A percentile compares a stretch with the other conserved stretches of the same genome.
phyloP scores from a whole-genome alignment of 2,329 filamentous ascomycete genomes.

The Graphilbum fragrans region DNA sequence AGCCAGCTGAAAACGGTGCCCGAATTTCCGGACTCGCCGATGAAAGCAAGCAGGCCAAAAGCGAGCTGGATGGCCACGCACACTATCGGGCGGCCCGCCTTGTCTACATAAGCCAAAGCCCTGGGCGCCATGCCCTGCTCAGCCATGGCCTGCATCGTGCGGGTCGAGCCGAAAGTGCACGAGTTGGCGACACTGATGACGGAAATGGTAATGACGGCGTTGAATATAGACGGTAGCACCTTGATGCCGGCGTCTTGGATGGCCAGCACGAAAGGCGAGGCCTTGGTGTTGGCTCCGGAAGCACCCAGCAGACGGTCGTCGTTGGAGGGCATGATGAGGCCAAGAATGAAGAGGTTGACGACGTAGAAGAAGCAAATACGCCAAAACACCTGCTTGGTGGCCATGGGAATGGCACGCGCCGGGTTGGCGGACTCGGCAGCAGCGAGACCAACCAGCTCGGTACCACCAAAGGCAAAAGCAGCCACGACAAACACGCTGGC shows the following conservation, averaged over 20 bases:
- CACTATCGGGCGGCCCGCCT: constrained; percentile 44
- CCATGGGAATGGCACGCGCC: constrained; percentile 32
- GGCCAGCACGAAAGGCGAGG: constrained; percentile 38
- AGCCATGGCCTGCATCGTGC: constrained; percentile 37
- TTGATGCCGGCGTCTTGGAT: constrained; percentile 37
- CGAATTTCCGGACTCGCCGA: constrained; percentile 31
- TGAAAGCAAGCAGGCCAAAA: constrained; percentile 49
- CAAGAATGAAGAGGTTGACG: constrained; percentile 36
- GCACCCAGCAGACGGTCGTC: constrained; percentile 27
- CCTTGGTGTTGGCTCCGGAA: constrained; percentile 27
- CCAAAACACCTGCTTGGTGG: constrained; percentile 43
- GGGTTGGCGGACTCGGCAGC: constrained; percentile 39
- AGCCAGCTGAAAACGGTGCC: constrained; percentile 49
- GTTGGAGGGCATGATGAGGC: constrained; percentile 32
- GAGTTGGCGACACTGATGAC: constrained; percentile 41
- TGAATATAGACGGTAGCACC: constrained; percentile 39
- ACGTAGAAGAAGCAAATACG: constrained; percentile 41
- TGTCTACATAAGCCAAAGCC: constrained; percentile 49
- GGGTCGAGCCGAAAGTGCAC: constrained; percentile 36
- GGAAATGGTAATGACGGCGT: constrained; percentile 37
- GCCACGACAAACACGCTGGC: constrained; percentile 38
- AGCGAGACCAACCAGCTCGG: constrained; percentile 38
- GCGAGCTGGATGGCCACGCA: constrained; percentile 38
- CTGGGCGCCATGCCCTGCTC: constrained; percentile 39
- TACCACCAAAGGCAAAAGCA: constrained; percentile 38